A percentile compares a stretch with the other conserved stretches of the same genome.
phyloP scores from a whole-genome alignment of 2,329 filamentous ascomycete species.

The Biscogniauxia sp. region DNA sequence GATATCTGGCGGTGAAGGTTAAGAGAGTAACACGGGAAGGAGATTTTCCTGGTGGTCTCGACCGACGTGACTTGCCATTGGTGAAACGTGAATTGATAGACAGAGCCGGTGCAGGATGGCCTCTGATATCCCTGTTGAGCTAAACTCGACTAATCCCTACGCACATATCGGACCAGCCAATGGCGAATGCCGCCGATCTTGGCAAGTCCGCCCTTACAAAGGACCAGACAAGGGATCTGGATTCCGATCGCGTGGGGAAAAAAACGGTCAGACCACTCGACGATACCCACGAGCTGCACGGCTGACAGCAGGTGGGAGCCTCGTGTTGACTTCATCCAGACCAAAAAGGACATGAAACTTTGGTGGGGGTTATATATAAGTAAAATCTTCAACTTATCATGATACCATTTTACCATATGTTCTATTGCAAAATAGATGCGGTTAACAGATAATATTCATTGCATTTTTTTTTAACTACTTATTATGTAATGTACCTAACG shows the following conservation, averaged over 20 bases:
- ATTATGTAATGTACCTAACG: too few relatives aligned
- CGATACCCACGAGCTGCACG: not conserved
- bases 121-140: not conserved
- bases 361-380: not conserved
- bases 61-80: not conserved
- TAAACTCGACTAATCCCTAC: not conserved
- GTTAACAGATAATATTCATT: too few relatives aligned
- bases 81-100: not conserved
- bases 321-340: not conserved
- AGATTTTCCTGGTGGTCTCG: not conserved
- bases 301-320: constrained; percentile 3
- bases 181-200: not conserved
- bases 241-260: not conserved
- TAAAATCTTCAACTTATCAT: not conserved
- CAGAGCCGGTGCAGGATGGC: not conserved
- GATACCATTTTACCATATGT: too few relatives aligned
- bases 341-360: not conserved
- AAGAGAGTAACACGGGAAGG: not conserved
- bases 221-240: not conserved
- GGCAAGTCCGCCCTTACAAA: not conserved
- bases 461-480: too few relatives aligned
- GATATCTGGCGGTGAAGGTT: not conserved
- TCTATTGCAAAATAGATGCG: too few relatives aligned
- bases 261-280: not conserved
- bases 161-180: not conserved